A percentile compares a stretch with the other conserved stretches of the same genome.
Evolutionary conservation across 768 basidiomycete genomes (phyloP).

Genomic region (Suillus sp.): DNA sequence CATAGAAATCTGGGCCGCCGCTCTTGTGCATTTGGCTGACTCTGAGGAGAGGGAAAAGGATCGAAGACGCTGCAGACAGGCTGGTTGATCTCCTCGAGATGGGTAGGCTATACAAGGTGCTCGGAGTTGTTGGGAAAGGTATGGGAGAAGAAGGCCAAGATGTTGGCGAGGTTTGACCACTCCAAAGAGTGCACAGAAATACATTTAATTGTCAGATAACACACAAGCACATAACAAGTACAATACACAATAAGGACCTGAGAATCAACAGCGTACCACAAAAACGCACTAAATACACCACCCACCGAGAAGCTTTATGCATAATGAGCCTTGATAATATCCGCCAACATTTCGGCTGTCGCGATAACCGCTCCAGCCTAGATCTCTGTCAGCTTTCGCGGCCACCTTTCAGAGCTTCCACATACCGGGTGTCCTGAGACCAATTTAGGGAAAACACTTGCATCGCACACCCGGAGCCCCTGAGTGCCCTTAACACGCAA

Average conservation of each 20-base stretch:
- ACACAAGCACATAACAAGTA: not conserved
- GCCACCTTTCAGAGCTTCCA: conserved; percentile 6
- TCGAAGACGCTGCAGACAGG: no score
- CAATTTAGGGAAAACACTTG: conserved; percentile 46
- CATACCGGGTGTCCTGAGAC: conserved; percentile 48
- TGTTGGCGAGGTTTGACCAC: conserved; percentile 32
- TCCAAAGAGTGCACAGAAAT: not conserved
- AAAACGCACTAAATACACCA: not conserved
- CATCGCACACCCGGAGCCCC: conserved; percentile 49
- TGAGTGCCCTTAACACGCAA: conserved; percentile 45
- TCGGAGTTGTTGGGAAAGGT: no score
- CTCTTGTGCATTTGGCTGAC: no score
- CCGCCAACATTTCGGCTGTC: conserved; percentile 39
- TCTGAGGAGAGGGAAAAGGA: no score
- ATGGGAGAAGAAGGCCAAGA: conserved; percentile 11
- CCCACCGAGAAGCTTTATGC: not conserved
- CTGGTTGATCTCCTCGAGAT: no score
- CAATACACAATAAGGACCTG: not conserved
- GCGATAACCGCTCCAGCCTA: conserved; percentile 35
- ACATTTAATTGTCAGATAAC: not conserved
- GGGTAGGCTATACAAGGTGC: no score
- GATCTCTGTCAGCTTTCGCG: not conserved
- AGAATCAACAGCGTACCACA: not conserved
- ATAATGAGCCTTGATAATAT: conserved; percentile 33
- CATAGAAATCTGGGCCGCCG: no score